Conservation (phyloP, 1,284 basidiomycete species). For the Malassezia dermatis region DNA sequence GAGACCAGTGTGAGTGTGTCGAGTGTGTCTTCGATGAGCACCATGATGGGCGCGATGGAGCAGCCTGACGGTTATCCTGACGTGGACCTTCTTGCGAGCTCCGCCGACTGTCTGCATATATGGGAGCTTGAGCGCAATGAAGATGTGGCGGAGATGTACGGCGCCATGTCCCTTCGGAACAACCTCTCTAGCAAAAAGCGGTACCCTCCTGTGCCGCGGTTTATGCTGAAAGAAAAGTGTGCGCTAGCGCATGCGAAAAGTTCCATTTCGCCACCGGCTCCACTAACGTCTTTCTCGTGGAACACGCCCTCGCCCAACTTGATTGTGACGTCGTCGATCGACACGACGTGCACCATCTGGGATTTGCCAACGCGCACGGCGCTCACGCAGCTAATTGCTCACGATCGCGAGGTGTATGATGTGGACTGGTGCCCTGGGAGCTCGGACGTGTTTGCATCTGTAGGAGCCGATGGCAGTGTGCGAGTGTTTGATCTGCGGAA, state of each 20-base stretch:
- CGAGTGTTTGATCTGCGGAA: slow-evolving; percentile 92
- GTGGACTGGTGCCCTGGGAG: slow-evolving; percentile 98
- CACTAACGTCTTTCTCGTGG: slow-evolving; percentile 46
- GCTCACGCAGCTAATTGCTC: slow-evolving; percentile 76
- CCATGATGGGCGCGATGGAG: not conserved
- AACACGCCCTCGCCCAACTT: slow-evolving; percentile 45
- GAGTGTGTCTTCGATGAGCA: not conserved
- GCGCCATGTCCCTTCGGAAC: slow-evolving; percentile 23
- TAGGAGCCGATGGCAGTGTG: slow-evolving; percentile 90
- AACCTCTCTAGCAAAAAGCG: slow-evolving; percentile 12
- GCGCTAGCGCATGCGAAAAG: slow-evolving; percentile 41
- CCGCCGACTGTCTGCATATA: slow-evolving; percentile 44
- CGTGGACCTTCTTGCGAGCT: slow-evolving; percentile 41
- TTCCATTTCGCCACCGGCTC: slow-evolving; percentile 40
- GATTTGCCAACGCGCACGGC: slow-evolving; percentile 92
- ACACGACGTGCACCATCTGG: slow-evolving; percentile 55
- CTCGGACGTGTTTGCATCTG: slow-evolving; percentile 93
- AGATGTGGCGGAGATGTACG: slow-evolving; percentile 17
- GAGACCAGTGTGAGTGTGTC: not conserved
- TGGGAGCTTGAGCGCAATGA: slow-evolving; percentile 39
- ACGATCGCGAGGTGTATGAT: slow-evolving; percentile 95
- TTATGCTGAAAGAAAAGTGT: slow-evolving; percentile 40
- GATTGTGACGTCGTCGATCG: slow-evolving; percentile 56
- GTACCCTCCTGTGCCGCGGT: slow-evolving; percentile 19
- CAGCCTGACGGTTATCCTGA: slow-evolving; percentile 27